Evolutionary conservation across 2,329 filamentous ascomycete genomes (phyloP).

Genomic region (Aspergillus pseudoviridinutans): DNA sequence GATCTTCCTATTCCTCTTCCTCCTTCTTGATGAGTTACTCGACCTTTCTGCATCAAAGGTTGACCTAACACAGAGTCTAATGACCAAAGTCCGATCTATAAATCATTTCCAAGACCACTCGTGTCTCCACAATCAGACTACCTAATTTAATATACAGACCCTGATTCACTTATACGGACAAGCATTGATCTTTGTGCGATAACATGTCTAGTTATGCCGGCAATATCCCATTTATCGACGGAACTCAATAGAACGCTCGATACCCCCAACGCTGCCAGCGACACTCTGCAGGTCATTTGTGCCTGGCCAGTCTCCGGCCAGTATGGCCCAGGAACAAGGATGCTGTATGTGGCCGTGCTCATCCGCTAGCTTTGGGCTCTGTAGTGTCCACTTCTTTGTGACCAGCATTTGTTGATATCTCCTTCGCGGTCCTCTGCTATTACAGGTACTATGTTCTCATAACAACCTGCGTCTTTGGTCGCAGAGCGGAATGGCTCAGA

Average conservation of each 20-base stretch:
- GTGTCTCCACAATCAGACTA: background rate
- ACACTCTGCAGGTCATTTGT: slow-evolving; percentile 35
- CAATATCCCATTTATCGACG: slow-evolving; percentile 8
- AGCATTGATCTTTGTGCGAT: background rate
- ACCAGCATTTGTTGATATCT: background rate
- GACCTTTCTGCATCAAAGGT: background rate
- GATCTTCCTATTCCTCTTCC: background rate
- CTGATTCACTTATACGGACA: background rate
- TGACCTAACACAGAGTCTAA: background rate
- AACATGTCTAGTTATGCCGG: slow-evolving; percentile 17
- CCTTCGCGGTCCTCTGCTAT: slow-evolving; percentile 3
- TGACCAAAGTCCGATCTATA: background rate
- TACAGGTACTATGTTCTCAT: slow-evolving; percentile 61
- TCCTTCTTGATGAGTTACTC: background rate
- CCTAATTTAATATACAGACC: background rate
- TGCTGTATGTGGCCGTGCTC: slow-evolving; percentile 30
- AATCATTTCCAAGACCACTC: background rate
- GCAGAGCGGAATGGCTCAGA: slow-evolving; percentile 58
- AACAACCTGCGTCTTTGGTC: slow-evolving; percentile 59
- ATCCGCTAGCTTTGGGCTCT: background rate
- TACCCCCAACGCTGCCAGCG: slow-evolving; percentile 20
- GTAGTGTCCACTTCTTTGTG: background rate
- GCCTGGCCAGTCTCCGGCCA: slow-evolving; percentile 44
- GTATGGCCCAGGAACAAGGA: slow-evolving; percentile 39
- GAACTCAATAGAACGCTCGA: slow-evolving; percentile 8